Conservation (phyloP, 345 rosid genomes). For the Sapria himalayana region DNA sequence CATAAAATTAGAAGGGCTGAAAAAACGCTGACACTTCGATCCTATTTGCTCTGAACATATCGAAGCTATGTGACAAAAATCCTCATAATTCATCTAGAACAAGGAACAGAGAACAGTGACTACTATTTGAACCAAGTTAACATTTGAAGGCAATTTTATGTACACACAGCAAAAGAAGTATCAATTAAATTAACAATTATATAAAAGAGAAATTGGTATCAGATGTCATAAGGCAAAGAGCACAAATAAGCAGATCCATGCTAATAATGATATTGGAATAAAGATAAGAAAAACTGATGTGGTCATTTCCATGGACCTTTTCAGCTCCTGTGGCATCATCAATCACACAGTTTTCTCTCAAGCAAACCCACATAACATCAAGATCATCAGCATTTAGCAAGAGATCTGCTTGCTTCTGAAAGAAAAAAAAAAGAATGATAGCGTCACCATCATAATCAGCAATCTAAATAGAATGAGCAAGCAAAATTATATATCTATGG, state of each 20-base stretch:
- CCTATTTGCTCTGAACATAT: constrained; percentile 96
- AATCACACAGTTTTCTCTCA: constrained; percentile 95
- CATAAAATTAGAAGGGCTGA: constrained; percentile 97
- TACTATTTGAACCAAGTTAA: too few species aligned
- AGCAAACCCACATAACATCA: constrained; percentile 98
- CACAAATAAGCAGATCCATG: too few species aligned
- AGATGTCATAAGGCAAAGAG: too few species aligned
- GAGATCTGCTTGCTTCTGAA: constrained; percentile 96
- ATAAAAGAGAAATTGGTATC: too few species aligned
- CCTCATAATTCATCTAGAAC: constrained; percentile 96
- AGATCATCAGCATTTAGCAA: constrained; percentile 87
- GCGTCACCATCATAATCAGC: neutral
- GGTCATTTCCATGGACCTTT: constrained; percentile 27
- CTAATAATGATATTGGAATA: too few species aligned
- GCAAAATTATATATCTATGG: neutral
- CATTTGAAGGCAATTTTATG: too few species aligned
- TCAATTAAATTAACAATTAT: too few species aligned
- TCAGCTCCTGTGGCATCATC: constrained; percentile 99
- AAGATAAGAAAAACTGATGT: too few species aligned
- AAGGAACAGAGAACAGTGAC: too few species aligned
- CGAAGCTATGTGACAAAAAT: constrained; percentile 94
- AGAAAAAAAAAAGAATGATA: constrained; percentile 10
- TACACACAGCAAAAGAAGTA: too few species aligned
- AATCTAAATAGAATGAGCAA: neutral
- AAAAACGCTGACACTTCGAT: constrained; percentile 86